These are phyloP conservation scores for Morella rubra DNA, from an alignment of 306 rosid species.

Conservation along the genomic window DNA sequence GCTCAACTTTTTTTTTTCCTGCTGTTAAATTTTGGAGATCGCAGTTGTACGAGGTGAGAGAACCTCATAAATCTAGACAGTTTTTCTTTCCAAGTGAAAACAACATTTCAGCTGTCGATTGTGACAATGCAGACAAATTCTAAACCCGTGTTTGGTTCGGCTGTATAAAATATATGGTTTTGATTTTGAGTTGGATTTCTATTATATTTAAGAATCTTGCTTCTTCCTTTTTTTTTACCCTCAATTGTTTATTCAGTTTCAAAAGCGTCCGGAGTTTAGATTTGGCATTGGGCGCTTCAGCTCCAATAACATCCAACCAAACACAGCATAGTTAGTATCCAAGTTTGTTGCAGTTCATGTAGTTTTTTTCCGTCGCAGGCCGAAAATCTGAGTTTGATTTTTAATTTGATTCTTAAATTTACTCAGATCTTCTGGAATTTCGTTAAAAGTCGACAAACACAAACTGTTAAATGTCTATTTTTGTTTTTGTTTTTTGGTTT, in stretches of 20 bases:
- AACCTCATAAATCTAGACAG: conserved; percentile 6
- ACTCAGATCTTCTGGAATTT: conserved; percentile 18
- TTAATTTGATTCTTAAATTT: conserved; percentile 11
- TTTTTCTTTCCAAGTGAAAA: neutral
- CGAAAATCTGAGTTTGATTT: conserved; percentile 10
- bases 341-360: conserved; percentile 3
- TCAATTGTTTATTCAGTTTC: neutral
- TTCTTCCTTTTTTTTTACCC: conserved; percentile 5
- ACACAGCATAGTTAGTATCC: conserved; percentile 2
- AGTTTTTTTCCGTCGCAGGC: neutral
- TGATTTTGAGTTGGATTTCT: neutral
- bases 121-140: neutral
- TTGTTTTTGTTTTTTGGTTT: neutral
- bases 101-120: conserved; percentile 1
- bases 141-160: conserved; percentile 19
- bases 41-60: conserved; percentile 35
- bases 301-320: neutral
- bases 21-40: conserved; percentile 6
- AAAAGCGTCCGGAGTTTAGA: neutral
- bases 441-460: neutral
- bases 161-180: conserved; percentile 7
- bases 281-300: conserved; percentile 5
- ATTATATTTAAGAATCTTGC: conserved; percentile 16
- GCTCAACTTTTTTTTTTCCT: neutral
- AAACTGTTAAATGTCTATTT: neutral